Conservation (phyloP, 2,329 filamentous ascomycete genomes). For the Cladophialophora carrionii region DNA sequence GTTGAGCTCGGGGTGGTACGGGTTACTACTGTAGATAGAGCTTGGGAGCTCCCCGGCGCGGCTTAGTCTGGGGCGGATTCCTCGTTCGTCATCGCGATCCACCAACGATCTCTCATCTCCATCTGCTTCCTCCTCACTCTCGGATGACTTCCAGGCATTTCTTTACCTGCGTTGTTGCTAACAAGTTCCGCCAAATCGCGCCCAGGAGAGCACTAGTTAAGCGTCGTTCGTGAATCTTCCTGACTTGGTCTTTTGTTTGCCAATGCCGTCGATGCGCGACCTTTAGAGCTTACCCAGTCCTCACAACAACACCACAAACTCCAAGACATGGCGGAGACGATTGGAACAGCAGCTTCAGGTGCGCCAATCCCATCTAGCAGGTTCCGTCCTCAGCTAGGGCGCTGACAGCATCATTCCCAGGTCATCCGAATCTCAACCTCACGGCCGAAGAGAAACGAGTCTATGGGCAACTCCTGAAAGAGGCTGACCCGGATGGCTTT, state of each 20-base stretch:
- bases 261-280: slow-evolving; percentile 17
- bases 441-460: slow-evolving; percentile 89
- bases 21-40: background rate
- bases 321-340: slow-evolving; percentile 35
- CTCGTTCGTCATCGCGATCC: slow-evolving; percentile 31
- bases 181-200: background rate
- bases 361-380: slow-evolving; percentile 6
- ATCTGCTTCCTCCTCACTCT: slow-evolving; percentile 16
- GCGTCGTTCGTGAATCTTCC: background rate
- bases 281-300: slow-evolving; percentile 14
- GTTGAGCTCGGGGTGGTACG: slow-evolving; percentile 4
- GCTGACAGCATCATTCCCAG: slow-evolving; percentile 35
- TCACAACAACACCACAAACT: slow-evolving; percentile 7
- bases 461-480: slow-evolving; percentile 89
- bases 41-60: slow-evolving; percentile 21
- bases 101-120: slow-evolving; percentile 5
- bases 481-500: slow-evolving; percentile 87
- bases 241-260: background rate
- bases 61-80: slow-evolving; percentile 8
- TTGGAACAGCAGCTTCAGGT: slow-evolving; percentile 37
- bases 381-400: background rate
- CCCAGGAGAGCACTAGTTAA: background rate
- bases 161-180: slow-evolving; percentile 14
- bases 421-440: slow-evolving; percentile 75
- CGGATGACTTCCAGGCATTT: slow-evolving; percentile 26